These are phyloP conservation scores for Candida buenavistaensis DNA, from an alignment of 1,139 yeast genomes.

Conservation along the genomic window DNA sequence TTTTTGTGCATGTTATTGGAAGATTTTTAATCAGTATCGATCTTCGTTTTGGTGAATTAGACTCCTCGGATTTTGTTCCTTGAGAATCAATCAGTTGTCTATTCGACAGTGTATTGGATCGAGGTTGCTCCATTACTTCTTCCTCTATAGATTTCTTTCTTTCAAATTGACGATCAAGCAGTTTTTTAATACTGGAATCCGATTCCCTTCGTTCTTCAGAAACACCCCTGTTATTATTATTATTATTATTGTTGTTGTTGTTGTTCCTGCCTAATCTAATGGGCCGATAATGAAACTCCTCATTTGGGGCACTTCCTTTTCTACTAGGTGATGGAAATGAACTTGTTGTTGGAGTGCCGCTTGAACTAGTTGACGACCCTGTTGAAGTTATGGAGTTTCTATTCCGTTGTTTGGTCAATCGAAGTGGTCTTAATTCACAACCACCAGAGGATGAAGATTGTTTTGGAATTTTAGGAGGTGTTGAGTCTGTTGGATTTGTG, in stretches of 20 bases:
- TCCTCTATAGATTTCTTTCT: constrained; percentile 4
- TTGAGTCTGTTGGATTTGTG: constrained; percentile 7
- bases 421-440: constrained; percentile 29
- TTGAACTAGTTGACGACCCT: constrained; percentile 10
- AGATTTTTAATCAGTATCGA: constrained; percentile 40
- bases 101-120: not conserved
- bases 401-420: constrained; percentile 32
- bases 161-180: not conserved
- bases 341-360: constrained; percentile 9
- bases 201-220: constrained; percentile 7
- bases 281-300: constrained; percentile 36
- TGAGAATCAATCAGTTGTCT: constrained; percentile 7
- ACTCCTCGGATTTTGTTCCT: constrained; percentile 3
- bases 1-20: constrained; percentile 25
- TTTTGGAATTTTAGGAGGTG: constrained; percentile 5
- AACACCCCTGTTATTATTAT: constrained; percentile 15
- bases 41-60: constrained; percentile 16
- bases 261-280: constrained; percentile 30
- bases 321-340: constrained; percentile 7
- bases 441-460: constrained; percentile 5
- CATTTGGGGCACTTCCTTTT: constrained; percentile 12
- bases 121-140: not conserved
- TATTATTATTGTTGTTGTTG: no score
- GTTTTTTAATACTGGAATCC: constrained; percentile 2
- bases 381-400: constrained; percentile 14